Percentiles rank a stretch among this genome's conserved stretches.
Conservation (phyloP, 2,329 filamentous ascomycete species). For the Xylariaceae sp. region DNA sequence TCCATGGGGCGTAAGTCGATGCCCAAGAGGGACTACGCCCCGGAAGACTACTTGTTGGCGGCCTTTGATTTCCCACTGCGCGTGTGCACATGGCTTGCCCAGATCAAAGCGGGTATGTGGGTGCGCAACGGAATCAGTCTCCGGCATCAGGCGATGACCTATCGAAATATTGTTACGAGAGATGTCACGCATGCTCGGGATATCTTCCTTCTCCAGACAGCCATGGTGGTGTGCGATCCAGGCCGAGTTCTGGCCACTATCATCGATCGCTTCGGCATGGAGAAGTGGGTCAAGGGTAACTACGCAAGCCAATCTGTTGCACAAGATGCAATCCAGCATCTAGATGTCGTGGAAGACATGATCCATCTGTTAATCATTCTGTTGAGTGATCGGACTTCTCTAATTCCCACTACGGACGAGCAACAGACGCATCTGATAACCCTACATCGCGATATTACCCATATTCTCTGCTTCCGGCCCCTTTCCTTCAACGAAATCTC, state of each 20-base stretch:
- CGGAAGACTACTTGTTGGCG: conserved; percentile 77
- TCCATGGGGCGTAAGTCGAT: conserved; percentile 56
- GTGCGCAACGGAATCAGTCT: conserved; percentile 95
- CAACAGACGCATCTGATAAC: conserved; percentile 60
- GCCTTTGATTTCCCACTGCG: conserved; percentile 90
- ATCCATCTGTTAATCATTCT: conserved; percentile 88
- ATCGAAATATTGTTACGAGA: conserved; percentile 80
- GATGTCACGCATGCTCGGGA: conserved; percentile 94
- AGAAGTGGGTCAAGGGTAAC: conserved; percentile 77
- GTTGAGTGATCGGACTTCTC: conserved; percentile 78
- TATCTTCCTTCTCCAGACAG: conserved; percentile 87
- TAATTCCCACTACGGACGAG: conserved; percentile 65
- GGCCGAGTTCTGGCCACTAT: conserved; percentile 81
- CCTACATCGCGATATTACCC: conserved; percentile 83
- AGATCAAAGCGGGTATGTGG: conserved; percentile 99
- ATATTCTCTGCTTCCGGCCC: conserved; percentile 93
- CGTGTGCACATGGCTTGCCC: conserved; percentile 92
- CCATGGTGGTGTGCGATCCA: conserved; percentile 78
- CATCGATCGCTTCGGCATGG: conserved; percentile 85
- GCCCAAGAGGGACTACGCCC: conserved; percentile 50
- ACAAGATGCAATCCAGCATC: conserved; percentile 79
- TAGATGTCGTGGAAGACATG: conserved; percentile 94
- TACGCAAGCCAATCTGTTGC: conserved; percentile 68
- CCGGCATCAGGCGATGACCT: conserved; percentile 89
- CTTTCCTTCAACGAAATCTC: conserved; percentile 91